A percentile compares a stretch with the other conserved stretches of the same genome.
phyloP scores from a whole-genome alignment of 768 basidiomycete genomes.

The Mycena olivaceomarginata region DNA sequence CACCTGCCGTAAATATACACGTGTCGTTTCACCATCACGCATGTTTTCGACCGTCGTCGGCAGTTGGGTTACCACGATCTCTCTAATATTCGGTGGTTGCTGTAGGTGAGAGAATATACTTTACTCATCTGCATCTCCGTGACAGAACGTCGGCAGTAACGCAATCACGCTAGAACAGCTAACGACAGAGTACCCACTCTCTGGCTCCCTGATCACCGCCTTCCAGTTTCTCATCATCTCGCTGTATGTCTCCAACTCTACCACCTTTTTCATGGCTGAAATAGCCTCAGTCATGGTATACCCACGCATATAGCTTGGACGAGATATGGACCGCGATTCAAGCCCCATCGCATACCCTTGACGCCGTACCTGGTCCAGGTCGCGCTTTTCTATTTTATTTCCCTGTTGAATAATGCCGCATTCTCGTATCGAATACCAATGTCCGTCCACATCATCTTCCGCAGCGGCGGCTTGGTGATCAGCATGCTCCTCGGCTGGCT shows the following conservation, averaged over 20 bases:
- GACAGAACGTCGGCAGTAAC: constrained; percentile 68
- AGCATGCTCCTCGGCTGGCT: constrained; percentile 89
- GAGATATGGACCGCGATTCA: constrained; percentile 71
- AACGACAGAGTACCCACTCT: constrained; percentile 78
- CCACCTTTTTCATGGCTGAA: neutral
- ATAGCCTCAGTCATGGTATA: constrained; percentile 71
- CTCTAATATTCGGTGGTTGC: constrained; percentile 93
- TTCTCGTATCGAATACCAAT: constrained; percentile 93
- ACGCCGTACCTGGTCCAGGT: constrained; percentile 88
- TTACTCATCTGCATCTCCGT: neutral
- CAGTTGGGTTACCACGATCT: constrained; percentile 78
- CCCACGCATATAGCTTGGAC: constrained; percentile 76
- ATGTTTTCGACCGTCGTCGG: constrained; percentile 29
- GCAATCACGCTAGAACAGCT: constrained; percentile 87
- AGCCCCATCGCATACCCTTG: constrained; percentile 81
- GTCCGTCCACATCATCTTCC: constrained; percentile 95
- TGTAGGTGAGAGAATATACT: constrained; percentile 72
- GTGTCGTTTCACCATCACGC: neutral
- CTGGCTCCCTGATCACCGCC: constrained; percentile 91
- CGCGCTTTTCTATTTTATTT: constrained; percentile 85
- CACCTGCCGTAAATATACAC: neutral
- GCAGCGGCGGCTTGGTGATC: constrained; percentile 90
- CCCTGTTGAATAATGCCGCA: constrained; percentile 92
- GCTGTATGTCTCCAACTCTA: constrained; percentile 50
- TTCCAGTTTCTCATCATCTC: constrained; percentile 90